Percentiles rank a stretch among this genome's conserved stretches.
These are phyloP conservation scores for Lentinus tigrinus DNA, from an alignment of 768 basidiomycete species.

Conservation along the genomic window DNA sequence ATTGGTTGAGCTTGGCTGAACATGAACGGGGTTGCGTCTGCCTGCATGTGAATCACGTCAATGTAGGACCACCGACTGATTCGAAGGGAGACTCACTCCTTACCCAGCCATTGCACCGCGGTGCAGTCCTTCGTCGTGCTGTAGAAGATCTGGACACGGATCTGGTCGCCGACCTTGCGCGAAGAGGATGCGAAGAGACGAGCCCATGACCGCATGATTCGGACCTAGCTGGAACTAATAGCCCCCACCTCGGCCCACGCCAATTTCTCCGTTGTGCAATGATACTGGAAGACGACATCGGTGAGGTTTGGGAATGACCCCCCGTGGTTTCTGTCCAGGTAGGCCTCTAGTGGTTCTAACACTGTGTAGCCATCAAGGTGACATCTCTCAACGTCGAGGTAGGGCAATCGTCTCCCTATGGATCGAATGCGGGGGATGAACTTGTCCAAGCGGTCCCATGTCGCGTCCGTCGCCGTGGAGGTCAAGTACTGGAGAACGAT, in stretches of 20 bases:
- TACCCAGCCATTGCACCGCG: slow-evolving; percentile 86
- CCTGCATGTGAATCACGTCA: no score
- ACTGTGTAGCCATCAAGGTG: neutral
- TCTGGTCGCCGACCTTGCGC: slow-evolving; percentile 40
- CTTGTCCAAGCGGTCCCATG: neutral
- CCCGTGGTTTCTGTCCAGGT: no score
- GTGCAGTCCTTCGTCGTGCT: slow-evolving; percentile 70
- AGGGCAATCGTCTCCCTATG: neutral
- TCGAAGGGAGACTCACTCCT: slow-evolving; percentile 48
- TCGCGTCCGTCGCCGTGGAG: neutral
- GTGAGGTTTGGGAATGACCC: neutral
- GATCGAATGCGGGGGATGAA: neutral
- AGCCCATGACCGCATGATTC: slow-evolving; percentile 73
- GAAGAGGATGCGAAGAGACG: slow-evolving; percentile 59
- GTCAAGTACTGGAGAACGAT: neutral
- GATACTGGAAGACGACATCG: neutral
- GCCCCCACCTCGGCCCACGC: no score
- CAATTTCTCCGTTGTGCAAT: no score
- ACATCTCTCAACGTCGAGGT: neutral
- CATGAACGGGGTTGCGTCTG: neutral
- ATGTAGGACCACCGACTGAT: no score
- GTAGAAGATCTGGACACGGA: slow-evolving; percentile 60
- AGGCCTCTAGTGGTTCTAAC: no score
- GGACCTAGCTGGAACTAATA: slow-evolving; percentile 53
- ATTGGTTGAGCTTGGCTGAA: neutral